Conservation (phyloP, 768 basidiomycete genomes). For the Naganishia vishniacii region DNA sequence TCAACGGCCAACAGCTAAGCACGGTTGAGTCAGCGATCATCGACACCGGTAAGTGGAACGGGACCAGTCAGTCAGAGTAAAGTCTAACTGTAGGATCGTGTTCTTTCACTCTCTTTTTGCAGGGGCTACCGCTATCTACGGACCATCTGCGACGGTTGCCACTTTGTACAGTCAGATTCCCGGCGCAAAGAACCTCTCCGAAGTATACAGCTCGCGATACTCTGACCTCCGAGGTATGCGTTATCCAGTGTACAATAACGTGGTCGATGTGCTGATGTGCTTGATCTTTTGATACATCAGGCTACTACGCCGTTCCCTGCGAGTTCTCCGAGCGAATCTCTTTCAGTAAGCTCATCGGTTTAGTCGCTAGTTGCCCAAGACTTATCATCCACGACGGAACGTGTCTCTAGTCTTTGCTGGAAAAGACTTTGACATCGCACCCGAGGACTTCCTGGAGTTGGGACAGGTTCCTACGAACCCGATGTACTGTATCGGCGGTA, state of each 20-base stretch:
- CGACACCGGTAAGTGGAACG: neutral
- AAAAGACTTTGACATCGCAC: slow-evolving; percentile 9
- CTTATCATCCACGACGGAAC: too few relatives aligned
- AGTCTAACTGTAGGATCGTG: neutral
- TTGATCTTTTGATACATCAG: neutral
- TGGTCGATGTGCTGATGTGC: neutral
- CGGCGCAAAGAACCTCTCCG: slow-evolving; percentile 11
- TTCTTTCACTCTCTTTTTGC: too few relatives aligned
- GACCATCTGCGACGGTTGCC: neutral
- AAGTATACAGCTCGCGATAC: neutral
- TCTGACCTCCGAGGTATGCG: neutral
- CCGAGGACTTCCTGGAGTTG: slow-evolving; percentile 4
- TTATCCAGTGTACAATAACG: neutral
- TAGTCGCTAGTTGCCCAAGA: too few relatives aligned
- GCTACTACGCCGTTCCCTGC: slow-evolving; percentile 19
- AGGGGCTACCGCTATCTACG: slow-evolving; percentile 9
- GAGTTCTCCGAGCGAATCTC: slow-evolving; percentile 13
- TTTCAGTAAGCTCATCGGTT: neutral
- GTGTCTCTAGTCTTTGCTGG: slow-evolving; percentile 4
- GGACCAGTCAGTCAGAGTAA: too few relatives aligned
- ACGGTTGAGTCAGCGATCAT: neutral
- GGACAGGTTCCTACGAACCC: slow-evolving; percentile 13
- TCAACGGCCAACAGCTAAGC: slow-evolving; percentile 12
- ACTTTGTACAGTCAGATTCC: slow-evolving; percentile 8
- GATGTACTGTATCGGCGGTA: slow-evolving; percentile 11